Evolutionary conservation across 2,329 filamentous ascomycete species (phyloP).

Genomic region (Cytospora chrysosperma): DNA sequence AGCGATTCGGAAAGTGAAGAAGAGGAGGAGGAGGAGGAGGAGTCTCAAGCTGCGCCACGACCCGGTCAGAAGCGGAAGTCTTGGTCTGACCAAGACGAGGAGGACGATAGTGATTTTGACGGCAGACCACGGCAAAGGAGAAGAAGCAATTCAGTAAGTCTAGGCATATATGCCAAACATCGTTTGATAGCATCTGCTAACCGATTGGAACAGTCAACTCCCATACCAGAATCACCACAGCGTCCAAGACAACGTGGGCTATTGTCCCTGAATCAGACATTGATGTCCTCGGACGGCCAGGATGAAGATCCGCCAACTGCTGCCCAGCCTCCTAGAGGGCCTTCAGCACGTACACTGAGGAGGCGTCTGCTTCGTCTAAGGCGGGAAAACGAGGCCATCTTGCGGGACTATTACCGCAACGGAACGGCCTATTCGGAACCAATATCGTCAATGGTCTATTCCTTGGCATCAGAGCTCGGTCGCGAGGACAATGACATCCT

Average conservation of each 20-base stretch:
- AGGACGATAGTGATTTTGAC: conserved; percentile 70
- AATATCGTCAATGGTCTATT: conserved; percentile 91
- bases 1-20: conserved; percentile 58
- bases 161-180: not conserved
- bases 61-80: conserved; percentile 75
- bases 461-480: conserved; percentile 88
- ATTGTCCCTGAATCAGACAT: conserved; percentile 51
- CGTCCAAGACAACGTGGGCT: conserved; percentile 61
- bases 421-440: conserved; percentile 93
- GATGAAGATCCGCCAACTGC: conserved; percentile 54
- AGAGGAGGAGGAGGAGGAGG: conserved; percentile 56
- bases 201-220: conserved; percentile 54
- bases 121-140: conserved; percentile 76
- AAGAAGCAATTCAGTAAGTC: conserved; percentile 80
- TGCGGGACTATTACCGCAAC: conserved; percentile 80
- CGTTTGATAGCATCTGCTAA: conserved; percentile 37
- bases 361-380: conserved; percentile 73
- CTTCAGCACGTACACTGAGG: conserved; percentile 70
- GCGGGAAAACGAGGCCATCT: conserved; percentile 70
- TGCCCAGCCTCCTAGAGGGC: conserved; percentile 57
- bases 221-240: conserved; percentile 64
- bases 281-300: conserved; percentile 48
- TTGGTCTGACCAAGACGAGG: conserved; percentile 68
- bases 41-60: conserved; percentile 36
- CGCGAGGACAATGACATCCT: conserved; percentile 95